Evolutionary conservation across 108 stramenopile species (phyloP).

Genomic region (Ochromonas danica): DNA sequence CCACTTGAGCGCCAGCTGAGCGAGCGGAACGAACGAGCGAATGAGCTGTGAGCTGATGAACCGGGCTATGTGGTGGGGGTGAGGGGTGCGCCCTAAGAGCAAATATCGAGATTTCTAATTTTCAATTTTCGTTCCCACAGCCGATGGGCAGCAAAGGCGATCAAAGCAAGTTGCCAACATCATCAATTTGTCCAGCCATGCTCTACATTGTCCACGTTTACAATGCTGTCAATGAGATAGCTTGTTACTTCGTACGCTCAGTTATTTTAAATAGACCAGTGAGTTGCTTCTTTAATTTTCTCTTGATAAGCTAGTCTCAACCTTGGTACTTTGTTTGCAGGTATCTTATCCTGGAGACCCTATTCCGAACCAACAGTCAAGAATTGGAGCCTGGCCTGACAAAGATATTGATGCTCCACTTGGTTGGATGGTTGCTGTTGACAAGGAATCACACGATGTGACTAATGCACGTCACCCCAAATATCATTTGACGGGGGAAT

Average conservation of each 20-base stretch:
- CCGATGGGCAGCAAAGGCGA: too few species aligned
- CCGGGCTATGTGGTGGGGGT: too few species aligned
- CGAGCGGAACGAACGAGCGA: too few species aligned
- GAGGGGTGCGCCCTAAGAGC: too few species aligned
- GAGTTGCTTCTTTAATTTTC: not conserved
- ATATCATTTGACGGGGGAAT: slow-evolving; percentile 42
- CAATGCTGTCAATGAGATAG: not conserved
- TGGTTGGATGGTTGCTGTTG: slow-evolving; percentile 44
- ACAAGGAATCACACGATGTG: slow-evolving; percentile 42
- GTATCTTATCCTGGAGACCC: slow-evolving; percentile 40
- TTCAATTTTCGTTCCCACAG: too few species aligned
- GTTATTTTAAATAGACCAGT: not conserved
- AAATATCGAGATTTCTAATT: too few species aligned
- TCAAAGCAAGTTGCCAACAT: too few species aligned
- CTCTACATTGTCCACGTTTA: too few species aligned
- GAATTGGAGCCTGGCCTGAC: slow-evolving; percentile 42
- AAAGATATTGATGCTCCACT: slow-evolving; percentile 27
- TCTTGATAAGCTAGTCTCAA: not conserved
- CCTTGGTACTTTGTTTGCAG: not conserved
- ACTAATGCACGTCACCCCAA: slow-evolving; percentile 38
- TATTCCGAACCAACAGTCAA: slow-evolving; percentile 10
- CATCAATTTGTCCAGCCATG: too few species aligned
- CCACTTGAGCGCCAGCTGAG: too few species aligned
- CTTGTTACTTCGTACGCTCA: not conserved
- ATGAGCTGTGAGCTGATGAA: too few species aligned